Conservation (phyloP, 805 yeast species). For the Ogataea trehaloabstinens region DNA sequence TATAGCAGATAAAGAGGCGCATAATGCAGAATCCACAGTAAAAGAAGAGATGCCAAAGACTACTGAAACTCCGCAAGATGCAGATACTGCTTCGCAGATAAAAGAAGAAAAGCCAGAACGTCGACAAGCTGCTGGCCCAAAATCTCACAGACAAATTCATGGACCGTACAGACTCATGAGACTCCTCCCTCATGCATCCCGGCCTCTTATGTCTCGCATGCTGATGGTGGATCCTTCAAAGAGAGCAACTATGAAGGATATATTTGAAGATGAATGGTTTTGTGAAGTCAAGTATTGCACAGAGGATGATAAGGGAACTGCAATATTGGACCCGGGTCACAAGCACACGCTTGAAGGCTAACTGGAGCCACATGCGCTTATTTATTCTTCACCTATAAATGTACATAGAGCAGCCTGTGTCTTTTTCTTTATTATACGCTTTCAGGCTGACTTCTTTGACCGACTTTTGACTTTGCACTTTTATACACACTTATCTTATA, state of each 20-base stretch:
- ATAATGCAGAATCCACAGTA: background rate
- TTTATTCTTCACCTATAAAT: background rate
- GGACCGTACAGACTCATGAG: constrained; percentile 84
- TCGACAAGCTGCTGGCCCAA: constrained; percentile 30
- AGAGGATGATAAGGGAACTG: constrained; percentile 36
- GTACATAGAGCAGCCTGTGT: constrained; percentile 2
- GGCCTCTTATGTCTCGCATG: constrained; percentile 72
- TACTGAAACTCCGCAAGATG: background rate
- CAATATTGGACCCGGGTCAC: constrained; percentile 47
- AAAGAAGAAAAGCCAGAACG: constrained; percentile 32
- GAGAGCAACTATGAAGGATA: constrained; percentile 67
- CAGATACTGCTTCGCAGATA: background rate
- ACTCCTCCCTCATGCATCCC: constrained; percentile 76
- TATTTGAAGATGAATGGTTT: constrained; percentile 72
- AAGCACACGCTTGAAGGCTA: constrained; percentile 43
- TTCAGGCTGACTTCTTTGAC: background rate
- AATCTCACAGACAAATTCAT: constrained; percentile 57
- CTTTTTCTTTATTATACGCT: background rate
- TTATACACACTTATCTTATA: background rate
- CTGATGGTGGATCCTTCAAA: constrained; percentile 55
- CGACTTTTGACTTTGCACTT: constrained; percentile 1
- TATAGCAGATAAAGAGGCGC: background rate
- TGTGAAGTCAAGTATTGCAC: constrained; percentile 62
- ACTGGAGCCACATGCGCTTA: background rate
- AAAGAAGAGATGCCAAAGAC: background rate